Conservation (phyloP, 768 basidiomycete genomes). For the Suillus alpinus region DNA sequence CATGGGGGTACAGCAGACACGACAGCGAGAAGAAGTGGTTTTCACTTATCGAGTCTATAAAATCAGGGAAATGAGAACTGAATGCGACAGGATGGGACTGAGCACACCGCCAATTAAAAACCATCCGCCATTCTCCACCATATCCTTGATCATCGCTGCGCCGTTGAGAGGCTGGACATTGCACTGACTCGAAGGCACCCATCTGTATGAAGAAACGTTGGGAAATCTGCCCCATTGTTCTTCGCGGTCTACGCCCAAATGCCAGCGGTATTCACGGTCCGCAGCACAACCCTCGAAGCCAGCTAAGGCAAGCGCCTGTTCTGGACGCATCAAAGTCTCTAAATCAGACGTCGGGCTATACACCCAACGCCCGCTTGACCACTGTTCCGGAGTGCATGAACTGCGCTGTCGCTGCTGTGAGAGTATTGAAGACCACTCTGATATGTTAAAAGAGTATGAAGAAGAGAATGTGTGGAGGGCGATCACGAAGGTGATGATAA, state of each 20-base stretch:
- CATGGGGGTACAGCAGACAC: conserved; percentile 63
- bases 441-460: conserved; percentile 10
- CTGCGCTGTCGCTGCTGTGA: conserved; percentile 20
- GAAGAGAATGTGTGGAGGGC: conserved; percentile 28
- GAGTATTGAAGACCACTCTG: conserved; percentile 24
- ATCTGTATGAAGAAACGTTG: conserved; percentile 46
- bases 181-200: conserved; percentile 49
- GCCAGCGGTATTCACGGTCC: conserved; percentile 61
- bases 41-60: conserved; percentile 63
- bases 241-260: conserved; percentile 51
- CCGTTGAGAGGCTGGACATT: conserved; percentile 39
- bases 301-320: conserved; percentile 48
- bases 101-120: conserved; percentile 56
- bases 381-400: conserved; percentile 34
- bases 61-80: neutral
- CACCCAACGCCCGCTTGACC: conserved; percentile 40
- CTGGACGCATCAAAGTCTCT: conserved; percentile 32
- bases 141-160: conserved; percentile 46
- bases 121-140: conserved; percentile 73
- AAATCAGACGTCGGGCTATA: conserved; percentile 34
- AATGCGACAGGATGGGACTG: neutral
- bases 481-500: conserved; percentile 23
- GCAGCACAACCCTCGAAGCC: conserved; percentile 65
- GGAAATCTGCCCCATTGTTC: conserved; percentile 54
- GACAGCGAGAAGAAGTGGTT: conserved; percentile 74